Evolutionary conservation across 164 flowering plant genomes (phyloP), one percentile per base, ranked within the genome.

Genomic region (Litsea cubeba): DNA sequence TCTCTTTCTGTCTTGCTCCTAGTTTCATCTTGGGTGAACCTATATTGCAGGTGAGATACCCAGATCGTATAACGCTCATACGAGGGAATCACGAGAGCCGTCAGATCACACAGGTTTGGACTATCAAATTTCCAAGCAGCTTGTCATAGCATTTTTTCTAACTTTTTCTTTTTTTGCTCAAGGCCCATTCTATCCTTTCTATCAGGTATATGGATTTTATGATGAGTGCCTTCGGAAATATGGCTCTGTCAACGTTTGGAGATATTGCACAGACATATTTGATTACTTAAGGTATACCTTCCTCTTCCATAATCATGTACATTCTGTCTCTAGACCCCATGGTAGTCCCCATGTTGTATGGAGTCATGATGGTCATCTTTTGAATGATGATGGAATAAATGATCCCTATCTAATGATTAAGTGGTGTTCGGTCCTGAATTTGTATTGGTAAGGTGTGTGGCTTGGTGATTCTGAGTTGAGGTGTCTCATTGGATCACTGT

Each of bases 231-330:
- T 96, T 28, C 93, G 98, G 22, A 96, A 96, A 80, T 96, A 96
- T 82, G 99, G 99, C 71, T 96, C 99, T n/a, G 97, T 85, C 68
- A 96, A 96, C 83, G 99, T 96, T 64, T 96, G 99, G 99, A 94
- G 97, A 94, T 96, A 94, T 74, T 96, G 99, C 87, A 96, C 99
- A 14, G 99, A 96, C 75, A 89, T 96, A 79, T 96, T 96, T 81
- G 99, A 96, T 83, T 96, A 96, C 75, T 80, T 96, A 76, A 96
- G 99, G 99, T 96, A 78, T 81, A 82, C 10, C 62, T 51, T 32
- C 67, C 30, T 10, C 51, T 46, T 46, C 46, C 10, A 15, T 30
- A 65, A 30, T 30, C 46, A 26, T 65, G 69, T 25, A 30, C 28
- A 15, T 26, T 17, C 46, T 28, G 35, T 25, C 11, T 65, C 46